Evolutionary conservation across 2,329 filamentous ascomycete genomes (phyloP).

Genomic region (Graphilbum fragrans): DNA sequence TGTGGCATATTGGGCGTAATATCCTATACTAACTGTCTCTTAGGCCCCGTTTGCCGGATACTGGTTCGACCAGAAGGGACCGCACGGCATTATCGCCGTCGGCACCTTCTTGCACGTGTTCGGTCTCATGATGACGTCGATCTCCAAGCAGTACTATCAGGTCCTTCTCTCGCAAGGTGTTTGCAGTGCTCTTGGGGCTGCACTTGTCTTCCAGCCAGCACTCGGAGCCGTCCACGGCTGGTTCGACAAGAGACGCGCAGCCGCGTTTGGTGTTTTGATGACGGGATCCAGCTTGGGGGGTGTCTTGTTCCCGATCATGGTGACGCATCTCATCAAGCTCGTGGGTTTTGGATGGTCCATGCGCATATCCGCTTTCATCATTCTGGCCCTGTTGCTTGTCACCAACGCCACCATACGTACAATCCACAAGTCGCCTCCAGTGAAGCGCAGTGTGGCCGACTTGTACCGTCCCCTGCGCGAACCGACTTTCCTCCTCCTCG

Average conservation of each 20-base stretch:
- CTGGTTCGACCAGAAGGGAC: slow-evolving; percentile 47
- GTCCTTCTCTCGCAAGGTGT: slow-evolving; percentile 16
- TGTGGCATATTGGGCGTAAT: too few relatives aligned
- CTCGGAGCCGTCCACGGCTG: slow-evolving; percentile 11
- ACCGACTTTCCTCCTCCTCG: slow-evolving; percentile 9
- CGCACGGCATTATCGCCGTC: slow-evolving; percentile 32
- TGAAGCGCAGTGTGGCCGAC: background rate
- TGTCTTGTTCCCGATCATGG: slow-evolving; percentile 18
- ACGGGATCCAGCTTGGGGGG: slow-evolving; percentile 15
- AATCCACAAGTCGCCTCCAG: slow-evolving; percentile 2
- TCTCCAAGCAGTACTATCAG: slow-evolving; percentile 22
- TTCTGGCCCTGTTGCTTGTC: slow-evolving; percentile 14
- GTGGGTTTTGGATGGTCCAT: slow-evolving; percentile 18
- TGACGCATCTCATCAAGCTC: slow-evolving; percentile 12
- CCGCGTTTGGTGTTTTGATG: slow-evolving; percentile 14
- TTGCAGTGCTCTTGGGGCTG: slow-evolving; percentile 11
- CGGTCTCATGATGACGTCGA: slow-evolving; percentile 44
- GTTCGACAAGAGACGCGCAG: slow-evolving; percentile 13
- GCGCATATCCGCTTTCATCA: slow-evolving; percentile 15
- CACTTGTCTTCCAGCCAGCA: slow-evolving; percentile 12
- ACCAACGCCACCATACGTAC: slow-evolving; percentile 14
- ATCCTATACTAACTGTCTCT: too few relatives aligned
- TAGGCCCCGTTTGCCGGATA: slow-evolving; percentile 46
- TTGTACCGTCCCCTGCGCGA: slow-evolving; percentile 11
- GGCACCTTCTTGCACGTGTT: slow-evolving; percentile 41